These are phyloP conservation scores for Lyophyllum shimeji DNA, from an alignment of 768 basidiomycete species.

Conservation along the genomic window DNA sequence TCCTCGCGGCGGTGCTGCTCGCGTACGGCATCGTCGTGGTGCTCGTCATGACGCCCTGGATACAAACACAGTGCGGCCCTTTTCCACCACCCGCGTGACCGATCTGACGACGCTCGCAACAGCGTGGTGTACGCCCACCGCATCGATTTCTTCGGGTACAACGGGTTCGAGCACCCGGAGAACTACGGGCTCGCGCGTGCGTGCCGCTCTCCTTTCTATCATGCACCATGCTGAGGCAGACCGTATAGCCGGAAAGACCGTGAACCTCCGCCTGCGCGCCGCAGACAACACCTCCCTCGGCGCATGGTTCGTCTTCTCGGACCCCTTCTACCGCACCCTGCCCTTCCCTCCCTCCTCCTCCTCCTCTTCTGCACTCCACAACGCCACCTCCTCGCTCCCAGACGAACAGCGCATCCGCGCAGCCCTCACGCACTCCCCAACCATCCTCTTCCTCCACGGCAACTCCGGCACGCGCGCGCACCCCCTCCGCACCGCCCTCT, in stretches of 20 bases:
- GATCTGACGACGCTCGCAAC: not conserved
- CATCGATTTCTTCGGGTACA: conserved; percentile 33
- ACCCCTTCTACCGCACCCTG: conserved; percentile 42
- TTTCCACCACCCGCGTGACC: no score
- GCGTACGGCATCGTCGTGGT: conserved; percentile 25
- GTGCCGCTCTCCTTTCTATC: conserved; percentile 10
- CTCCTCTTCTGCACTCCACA: not conserved
- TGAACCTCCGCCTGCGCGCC: conserved; percentile 58
- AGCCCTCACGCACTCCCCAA: conserved; percentile 41
- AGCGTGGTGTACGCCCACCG: conserved; percentile 41
- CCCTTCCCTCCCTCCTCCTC: conserved; percentile 33
- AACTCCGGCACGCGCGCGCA: conserved; percentile 67
- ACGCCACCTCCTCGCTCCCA: conserved; percentile 2
- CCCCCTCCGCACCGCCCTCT: conserved; percentile 49
- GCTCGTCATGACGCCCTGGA: conserved; percentile 36
- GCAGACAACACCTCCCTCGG: conserved; percentile 65
- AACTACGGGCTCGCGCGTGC: conserved; percentile 42
- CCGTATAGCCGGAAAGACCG: conserved; percentile 54
- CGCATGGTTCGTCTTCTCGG: conserved; percentile 64
- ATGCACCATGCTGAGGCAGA: not conserved
- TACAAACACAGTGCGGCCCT: conserved; percentile 40
- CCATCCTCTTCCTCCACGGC: conserved; percentile 72
- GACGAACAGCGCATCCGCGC: conserved; percentile 19
- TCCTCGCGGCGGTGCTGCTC: not conserved
- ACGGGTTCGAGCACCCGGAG: conserved; percentile 38